Base-by-base conservation (phyloP, 1,284 basidiomycete genomes). In the Mycosarcoma mackinlayi region DNA sequence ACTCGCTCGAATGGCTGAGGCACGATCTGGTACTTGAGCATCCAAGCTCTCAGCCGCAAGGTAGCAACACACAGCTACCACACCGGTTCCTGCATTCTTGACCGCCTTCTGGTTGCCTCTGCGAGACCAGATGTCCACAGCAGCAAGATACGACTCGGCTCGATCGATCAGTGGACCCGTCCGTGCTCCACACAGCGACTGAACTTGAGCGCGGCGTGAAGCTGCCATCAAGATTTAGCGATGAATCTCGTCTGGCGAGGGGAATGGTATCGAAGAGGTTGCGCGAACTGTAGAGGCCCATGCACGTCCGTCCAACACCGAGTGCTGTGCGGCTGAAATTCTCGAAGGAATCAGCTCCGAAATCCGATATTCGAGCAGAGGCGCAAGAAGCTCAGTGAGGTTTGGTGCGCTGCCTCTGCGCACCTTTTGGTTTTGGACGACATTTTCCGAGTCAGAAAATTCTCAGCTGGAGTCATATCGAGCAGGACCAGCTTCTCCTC, bases 31-130 rank as follows among this genome's bases (percentile, higher is more conserved):
- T 0, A 33, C 19, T 24, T 24, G 31, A 25, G 51, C 45, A 4
- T 73, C 70, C n/a, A 73, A 53, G 30, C 70, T 73, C 51, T 73
- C 64, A 1, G 70, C 64, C 6, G 70, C 70, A 4, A 73, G 51
- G 13, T 58, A 68, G 57, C 60, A 67, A 46, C 70, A 73, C 6
- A 73, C 49, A 14, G 70, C 70, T 18, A 73, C 64, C 11, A 73
- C 40, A 13, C 70, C 70, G 1, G 70, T 61, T 8, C 64, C 70
- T 21, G 65, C 64, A 38, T 59, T 68, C 59, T 64, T 68, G 49
- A 73, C 61, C 21, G 58, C 56, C 33, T 68, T 73, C 9, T 61
- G 60, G 31, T 73, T 73, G 28, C 70, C 70, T 51, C 65, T 19
- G 21, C 70, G 59, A 13, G 70, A 63, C 70, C 70, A 73, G 19